phyloP scores from a whole-genome alignment of 116 monocot genomes.

The Cymodocea nodosa region DNA sequence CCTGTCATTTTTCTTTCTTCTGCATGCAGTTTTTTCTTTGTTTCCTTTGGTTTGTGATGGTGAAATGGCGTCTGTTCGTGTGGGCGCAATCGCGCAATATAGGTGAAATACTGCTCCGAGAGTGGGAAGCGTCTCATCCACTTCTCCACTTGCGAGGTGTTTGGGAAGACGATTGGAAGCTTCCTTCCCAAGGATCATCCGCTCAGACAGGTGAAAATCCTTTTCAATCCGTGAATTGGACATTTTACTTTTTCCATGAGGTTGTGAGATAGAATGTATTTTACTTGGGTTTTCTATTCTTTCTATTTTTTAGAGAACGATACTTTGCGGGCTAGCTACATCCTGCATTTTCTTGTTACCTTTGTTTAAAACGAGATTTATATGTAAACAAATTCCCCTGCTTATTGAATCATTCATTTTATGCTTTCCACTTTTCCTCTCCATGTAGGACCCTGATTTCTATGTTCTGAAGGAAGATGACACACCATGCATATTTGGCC shows the following conservation, averaged over 20 bases:
- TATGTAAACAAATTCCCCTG: no score
- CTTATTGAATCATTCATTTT: no score
- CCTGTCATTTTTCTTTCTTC: not conserved
- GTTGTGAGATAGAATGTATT: no score
- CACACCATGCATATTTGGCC: slow-evolving; percentile 86
- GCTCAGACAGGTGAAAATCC: slow-evolving; percentile 28
- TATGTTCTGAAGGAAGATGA: slow-evolving; percentile 79
- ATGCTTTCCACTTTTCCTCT: no score
- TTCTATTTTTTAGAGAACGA: no score
- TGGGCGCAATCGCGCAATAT: not conserved
- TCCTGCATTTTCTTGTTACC: no score
- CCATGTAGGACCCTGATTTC: slow-evolving; percentile 55
- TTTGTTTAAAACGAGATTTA: no score
- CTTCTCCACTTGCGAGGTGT: slow-evolving; percentile 92
- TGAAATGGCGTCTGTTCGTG: not conserved
- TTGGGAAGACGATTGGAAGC: slow-evolving; percentile 84
- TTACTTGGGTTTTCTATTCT: not conserved
- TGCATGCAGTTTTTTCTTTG: not conserved
- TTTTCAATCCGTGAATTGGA: no score
- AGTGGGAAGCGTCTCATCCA: slow-evolving; percentile 80
- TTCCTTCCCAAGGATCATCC: slow-evolving; percentile 86
- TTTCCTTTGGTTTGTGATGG: not conserved
- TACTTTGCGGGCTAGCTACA: no score
- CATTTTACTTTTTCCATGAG: no score
- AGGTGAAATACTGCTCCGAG: slow-evolving; percentile 94